phyloP scores from a whole-genome alignment of 1,284 basidiomycete species.

The Sporisorium reilianum region DNA sequence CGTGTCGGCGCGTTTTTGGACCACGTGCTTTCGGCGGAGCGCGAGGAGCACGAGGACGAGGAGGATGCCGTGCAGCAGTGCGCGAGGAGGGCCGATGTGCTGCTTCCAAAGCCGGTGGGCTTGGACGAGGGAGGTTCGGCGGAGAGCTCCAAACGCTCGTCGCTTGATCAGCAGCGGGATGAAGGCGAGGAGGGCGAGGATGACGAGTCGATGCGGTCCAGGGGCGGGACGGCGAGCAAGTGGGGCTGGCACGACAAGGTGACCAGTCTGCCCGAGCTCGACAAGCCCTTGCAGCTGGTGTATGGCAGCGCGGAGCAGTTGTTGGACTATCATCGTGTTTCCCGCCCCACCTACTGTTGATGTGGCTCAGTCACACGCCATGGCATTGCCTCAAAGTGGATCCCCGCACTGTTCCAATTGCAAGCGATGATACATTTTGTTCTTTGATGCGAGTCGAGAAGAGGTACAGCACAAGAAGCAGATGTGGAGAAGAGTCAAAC shows the following conservation, averaged over 20 bases:
- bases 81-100: slow-evolving; percentile 21
- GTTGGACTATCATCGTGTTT: slow-evolving; percentile 61
- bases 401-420: neutral
- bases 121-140: slow-evolving; percentile 13
- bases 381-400: neutral
- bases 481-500: too few species aligned
- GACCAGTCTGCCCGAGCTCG: slow-evolving; percentile 49
- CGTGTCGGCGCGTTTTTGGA: slow-evolving; percentile 48
- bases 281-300: slow-evolving; percentile 53
- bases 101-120: slow-evolving; percentile 20
- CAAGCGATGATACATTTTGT: neutral
- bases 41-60: neutral
- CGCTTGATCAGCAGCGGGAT: neutral
- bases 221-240: neutral
- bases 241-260: slow-evolving; percentile 48
- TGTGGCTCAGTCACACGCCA: neutral
- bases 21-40: slow-evolving; percentile 28
- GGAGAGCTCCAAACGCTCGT: slow-evolving; percentile 6
- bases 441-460: too few species aligned
- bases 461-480: too few species aligned
- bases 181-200: slow-evolving; percentile 11
- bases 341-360: slow-evolving; percentile 59
- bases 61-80: slow-evolving; percentile 10
- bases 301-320: slow-evolving; percentile 60
- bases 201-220: slow-evolving; percentile 32